A percentile compares a stretch with the other conserved stretches of the same genome.
Evolutionary conservation across 495 filamentous ascomycete genomes (phyloP).

Genomic region (Cairneyella variabilis): DNA sequence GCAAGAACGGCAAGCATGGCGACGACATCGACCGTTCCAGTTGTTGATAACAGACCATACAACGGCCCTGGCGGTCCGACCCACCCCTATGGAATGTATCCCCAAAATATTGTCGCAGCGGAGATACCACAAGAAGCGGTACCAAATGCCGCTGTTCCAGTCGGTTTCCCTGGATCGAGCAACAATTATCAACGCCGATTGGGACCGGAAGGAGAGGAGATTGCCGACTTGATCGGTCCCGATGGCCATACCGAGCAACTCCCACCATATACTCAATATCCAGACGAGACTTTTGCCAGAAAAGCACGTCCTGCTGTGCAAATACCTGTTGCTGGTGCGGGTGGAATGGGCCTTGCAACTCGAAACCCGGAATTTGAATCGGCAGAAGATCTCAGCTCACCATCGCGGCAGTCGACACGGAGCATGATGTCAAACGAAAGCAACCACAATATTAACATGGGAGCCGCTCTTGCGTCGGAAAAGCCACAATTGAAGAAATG

Average conservation of each 20-base stretch:
- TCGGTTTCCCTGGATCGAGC: slow-evolving; percentile 68
- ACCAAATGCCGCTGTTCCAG: slow-evolving; percentile 41
- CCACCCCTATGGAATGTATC: slow-evolving; percentile 81
- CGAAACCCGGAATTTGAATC: slow-evolving; percentile 53
- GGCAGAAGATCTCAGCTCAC: slow-evolving; percentile 38
- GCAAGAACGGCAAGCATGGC: slow-evolving; percentile 62
- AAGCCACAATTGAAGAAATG: slow-evolving; percentile 48
- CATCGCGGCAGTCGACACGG: slow-evolving; percentile 46
- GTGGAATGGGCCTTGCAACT: slow-evolving; percentile 50
- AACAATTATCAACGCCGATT: slow-evolving; percentile 64
- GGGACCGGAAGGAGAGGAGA: slow-evolving; percentile 79
- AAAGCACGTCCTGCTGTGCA: slow-evolving; percentile 26
- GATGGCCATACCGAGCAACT: slow-evolving; percentile 88
- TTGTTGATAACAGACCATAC: slow-evolving; percentile 57
- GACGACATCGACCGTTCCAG: slow-evolving; percentile 51
- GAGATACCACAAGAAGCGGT: slow-evolving; percentile 32
- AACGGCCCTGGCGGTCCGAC: slow-evolving; percentile 62
- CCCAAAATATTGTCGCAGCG: slow-evolving; percentile 59
- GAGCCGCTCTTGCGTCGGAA: slow-evolving; percentile 33
- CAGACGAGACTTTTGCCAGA: slow-evolving; percentile 48
- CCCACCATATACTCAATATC: slow-evolving; percentile 83
- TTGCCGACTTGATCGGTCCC: slow-evolving; percentile 80
- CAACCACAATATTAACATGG: slow-evolving; percentile 38
- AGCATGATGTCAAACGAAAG: slow-evolving; percentile 45
- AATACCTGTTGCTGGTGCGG: slow-evolving; percentile 35